These are phyloP conservation scores for Hypoxylon rickii DNA, from an alignment of 495 filamentous ascomycete species.

Conservation along the genomic window DNA sequence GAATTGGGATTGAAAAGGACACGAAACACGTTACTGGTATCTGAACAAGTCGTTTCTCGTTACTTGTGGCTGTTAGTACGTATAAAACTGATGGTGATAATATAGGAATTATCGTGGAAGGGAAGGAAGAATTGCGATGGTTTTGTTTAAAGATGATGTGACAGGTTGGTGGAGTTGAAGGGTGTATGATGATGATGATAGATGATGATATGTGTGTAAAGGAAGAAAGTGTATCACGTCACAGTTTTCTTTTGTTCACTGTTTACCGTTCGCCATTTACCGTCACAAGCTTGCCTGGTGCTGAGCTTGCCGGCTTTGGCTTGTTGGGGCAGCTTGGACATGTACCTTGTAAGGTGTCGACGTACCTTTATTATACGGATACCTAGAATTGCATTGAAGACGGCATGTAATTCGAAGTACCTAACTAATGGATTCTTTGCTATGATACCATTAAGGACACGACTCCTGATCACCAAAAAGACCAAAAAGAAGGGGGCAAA, in stretches of 20 bases:
- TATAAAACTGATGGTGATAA: background rate
- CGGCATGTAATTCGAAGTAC: too few relatives aligned
- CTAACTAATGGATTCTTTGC: too few relatives aligned
- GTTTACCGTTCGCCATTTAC: too few relatives aligned
- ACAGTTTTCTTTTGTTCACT: conserved; percentile 29
- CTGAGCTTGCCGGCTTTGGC: background rate
- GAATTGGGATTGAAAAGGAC: background rate
- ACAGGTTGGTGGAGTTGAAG: conserved; percentile 15
- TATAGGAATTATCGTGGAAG: conserved; percentile 7
- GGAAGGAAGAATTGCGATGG: conserved; percentile 5
- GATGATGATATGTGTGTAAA: conserved; percentile 8
- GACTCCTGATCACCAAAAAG: background rate
- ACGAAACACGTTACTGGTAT: too few relatives aligned
- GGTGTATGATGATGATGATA: conserved; percentile 28
- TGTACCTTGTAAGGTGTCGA: too few relatives aligned
- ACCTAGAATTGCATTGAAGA: too few relatives aligned
- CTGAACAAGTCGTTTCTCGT: too few relatives aligned
- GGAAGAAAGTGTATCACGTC: conserved; percentile 30
- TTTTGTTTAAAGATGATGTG: conserved; percentile 16
- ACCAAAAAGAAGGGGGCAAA: too few relatives aligned
- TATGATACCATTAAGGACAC: too few relatives aligned
- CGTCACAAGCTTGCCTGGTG: conserved; percentile 16
- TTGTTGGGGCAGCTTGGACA: too few relatives aligned
- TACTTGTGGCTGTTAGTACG: too few relatives aligned
- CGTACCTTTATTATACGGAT: too few relatives aligned